phyloP scores from a whole-genome alignment of 1,284 basidiomycete species.

The Melampsora americana region DNA sequence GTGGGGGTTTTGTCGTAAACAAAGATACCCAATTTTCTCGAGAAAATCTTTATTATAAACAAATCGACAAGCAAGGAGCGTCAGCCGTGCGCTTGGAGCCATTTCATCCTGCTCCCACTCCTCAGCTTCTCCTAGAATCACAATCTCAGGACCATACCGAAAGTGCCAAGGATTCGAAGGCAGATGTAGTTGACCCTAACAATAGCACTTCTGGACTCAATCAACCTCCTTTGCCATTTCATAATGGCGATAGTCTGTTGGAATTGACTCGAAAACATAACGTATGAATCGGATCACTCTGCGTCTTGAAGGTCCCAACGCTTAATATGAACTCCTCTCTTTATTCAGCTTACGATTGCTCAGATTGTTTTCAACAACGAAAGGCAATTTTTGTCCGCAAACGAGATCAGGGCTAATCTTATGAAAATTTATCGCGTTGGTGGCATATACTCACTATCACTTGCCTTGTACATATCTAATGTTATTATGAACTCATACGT shows the following conservation, averaged over 20 bases:
- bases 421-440: slow-evolving; percentile 50
- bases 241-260: slow-evolving; percentile 72
- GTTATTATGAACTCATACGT: not conserved
- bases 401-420: slow-evolving; percentile 73
- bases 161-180: not conserved
- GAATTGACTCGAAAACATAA: slow-evolving; percentile 77
- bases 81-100: slow-evolving; percentile 74
- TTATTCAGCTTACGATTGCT: slow-evolving; percentile 74
- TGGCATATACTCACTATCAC: not conserved
- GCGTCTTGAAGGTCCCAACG: too few species aligned
- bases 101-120: slow-evolving; percentile 55
- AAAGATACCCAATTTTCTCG: slow-evolving; percentile 75
- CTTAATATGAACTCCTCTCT: not conserved
- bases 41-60: slow-evolving; percentile 93
- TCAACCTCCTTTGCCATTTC: slow-evolving; percentile 74
- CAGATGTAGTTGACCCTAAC: not conserved
- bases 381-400: slow-evolving; percentile 70
- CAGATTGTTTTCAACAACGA: slow-evolving; percentile 96
- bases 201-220: slow-evolving; percentile 40
- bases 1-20: slow-evolving; percentile 64
- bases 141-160: slow-evolving; percentile 48
- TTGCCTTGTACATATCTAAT: slow-evolving; percentile 26
- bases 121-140: slow-evolving; percentile 55
- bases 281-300: slow-evolving; percentile 57
- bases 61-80: slow-evolving; percentile 78